Evolutionary conservation across 768 basidiomycete genomes (phyloP).

Genomic region (Suillus paluster): DNA sequence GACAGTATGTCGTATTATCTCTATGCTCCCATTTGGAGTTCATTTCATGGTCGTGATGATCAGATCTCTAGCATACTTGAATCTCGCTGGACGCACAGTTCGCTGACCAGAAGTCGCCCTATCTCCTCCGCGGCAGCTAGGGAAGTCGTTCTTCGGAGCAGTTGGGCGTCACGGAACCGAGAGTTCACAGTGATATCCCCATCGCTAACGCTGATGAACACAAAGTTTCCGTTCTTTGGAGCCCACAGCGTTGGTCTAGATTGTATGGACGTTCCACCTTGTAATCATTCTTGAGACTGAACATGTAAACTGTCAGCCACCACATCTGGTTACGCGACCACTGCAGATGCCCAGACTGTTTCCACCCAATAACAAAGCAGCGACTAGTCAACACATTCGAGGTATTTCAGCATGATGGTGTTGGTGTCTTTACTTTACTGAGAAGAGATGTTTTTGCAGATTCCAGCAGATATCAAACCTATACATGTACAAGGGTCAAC

Average conservation of each 20-base stretch:
- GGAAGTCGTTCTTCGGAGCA: slow-evolving; percentile 29
- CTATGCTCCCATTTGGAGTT: neutral
- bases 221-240: slow-evolving; percentile 75
- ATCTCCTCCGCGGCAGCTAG: slow-evolving; percentile 4
- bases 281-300: neutral
- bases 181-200: slow-evolving; percentile 43
- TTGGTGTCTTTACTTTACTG: slow-evolving; percentile 5
- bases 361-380: slow-evolving; percentile 88
- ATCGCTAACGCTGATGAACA: slow-evolving; percentile 58
- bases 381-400: slow-evolving; percentile 86
- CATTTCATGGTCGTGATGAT: neutral
- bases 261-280: slow-evolving; percentile 57
- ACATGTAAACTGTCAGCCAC: slow-evolving; percentile 55
- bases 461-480: slow-evolving; percentile 76
- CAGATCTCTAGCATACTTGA: neutral
- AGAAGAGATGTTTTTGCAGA: slow-evolving; percentile 47
- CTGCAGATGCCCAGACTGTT: slow-evolving; percentile 86
- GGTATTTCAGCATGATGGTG: slow-evolving; percentile 42
- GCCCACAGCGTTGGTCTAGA: slow-evolving; percentile 70
- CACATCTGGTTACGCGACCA: slow-evolving; percentile 93
- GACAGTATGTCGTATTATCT: neutral
- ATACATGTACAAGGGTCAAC: slow-evolving; percentile 54
- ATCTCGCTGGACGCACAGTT: neutral
- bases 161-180: slow-evolving; percentile 25
- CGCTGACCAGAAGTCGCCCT: neutral